Base-by-base conservation (phyloP, 2,329 filamentous ascomycete species). In the Colletotrichum sidae region DNA sequence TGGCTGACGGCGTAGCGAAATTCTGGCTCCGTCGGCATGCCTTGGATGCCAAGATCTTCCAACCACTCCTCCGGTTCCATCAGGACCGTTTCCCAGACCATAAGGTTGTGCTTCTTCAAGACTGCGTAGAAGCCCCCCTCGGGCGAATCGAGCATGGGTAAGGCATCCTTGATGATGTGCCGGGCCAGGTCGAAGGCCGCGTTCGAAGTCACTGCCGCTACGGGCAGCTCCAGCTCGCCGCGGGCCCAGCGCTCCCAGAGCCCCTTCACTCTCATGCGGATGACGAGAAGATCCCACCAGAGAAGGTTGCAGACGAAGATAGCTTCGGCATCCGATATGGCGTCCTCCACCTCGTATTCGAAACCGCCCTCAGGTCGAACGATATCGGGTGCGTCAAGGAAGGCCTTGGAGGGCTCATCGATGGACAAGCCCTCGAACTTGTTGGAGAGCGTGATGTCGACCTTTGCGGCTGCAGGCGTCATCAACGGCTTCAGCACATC, bases 341-440 rank as follows among this genome's bases (percentile, higher is more conserved):
- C 35, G 15, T 12, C 12, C 15, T 53, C 77, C 12, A 74, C 72
- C 62, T 78, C 73, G 60, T 80, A 80, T 63, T 2, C 37, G 41
- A 2, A 68, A 72, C 41, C 6, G 10, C 25, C 11, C 12, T 53
- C n/a, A 33, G 15, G 37, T 33, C 68, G 68, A 42, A 72, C 66
- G 9, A 73, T 50, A 49, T 75, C 69, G 0, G 76, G 73, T 8
- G 75, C 72, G n/a, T 76, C 68, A 4, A 78, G 44, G 67, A 81
- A 81, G 6, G 69, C 70, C 33, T 78, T 70, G 0, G 77, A 79
- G 1, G 78, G 73, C 34, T 81, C 79, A 42, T 79, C 71, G 11
- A 81, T 65, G 1, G 72, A 68, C 8, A 82, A 68, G 6, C 65
- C 54, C 3, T 71, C 72, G 64, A 82, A 82, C 37, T 38, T 53